Conservation (phyloP, 345 rosid genomes). For the Gossypium australe region DNA sequence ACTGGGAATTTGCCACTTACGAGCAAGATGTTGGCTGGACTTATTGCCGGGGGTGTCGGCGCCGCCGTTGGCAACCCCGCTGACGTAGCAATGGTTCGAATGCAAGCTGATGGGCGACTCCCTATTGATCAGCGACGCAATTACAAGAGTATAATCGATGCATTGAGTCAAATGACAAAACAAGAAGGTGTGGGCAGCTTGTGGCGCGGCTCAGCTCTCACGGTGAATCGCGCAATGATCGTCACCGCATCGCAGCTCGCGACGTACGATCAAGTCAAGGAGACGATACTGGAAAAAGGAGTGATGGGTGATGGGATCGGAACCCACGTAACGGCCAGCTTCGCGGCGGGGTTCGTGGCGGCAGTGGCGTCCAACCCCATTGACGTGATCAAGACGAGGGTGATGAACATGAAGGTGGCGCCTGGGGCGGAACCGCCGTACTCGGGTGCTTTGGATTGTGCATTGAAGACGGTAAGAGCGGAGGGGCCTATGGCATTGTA, state of each 20-base stretch:
- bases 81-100: conserved; percentile 85
- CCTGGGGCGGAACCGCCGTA: conserved; percentile 44
- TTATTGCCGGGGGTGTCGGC: conserved; percentile 73
- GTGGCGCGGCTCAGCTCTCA: conserved; percentile 79
- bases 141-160: conserved; percentile 63
- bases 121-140: conserved; percentile 65
- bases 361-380: conserved; percentile 80
- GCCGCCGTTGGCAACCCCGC: conserved; percentile 83
- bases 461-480: conserved; percentile 55
- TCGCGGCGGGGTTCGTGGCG: conserved; percentile 77
- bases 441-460: conserved; percentile 69
- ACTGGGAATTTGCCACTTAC: conserved; percentile 47
- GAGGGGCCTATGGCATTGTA: conserved; percentile 80
- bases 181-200: conserved; percentile 66
- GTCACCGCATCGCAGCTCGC: conserved; percentile 91
- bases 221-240: conserved; percentile 87
- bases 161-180: conserved; percentile 50
- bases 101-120: conserved; percentile 84
- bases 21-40: conserved; percentile 61
- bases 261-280: conserved; percentile 75
- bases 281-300: conserved; percentile 40
- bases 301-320: conserved; percentile 65
- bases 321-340: conserved; percentile 72
- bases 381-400: conserved; percentile 85
- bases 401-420: conserved; percentile 70